Evolutionary conservation across 208 protist species (phyloP), one percentile per base, ranked within the genome.

Genomic region (Trichomonas gallinae): DNA sequence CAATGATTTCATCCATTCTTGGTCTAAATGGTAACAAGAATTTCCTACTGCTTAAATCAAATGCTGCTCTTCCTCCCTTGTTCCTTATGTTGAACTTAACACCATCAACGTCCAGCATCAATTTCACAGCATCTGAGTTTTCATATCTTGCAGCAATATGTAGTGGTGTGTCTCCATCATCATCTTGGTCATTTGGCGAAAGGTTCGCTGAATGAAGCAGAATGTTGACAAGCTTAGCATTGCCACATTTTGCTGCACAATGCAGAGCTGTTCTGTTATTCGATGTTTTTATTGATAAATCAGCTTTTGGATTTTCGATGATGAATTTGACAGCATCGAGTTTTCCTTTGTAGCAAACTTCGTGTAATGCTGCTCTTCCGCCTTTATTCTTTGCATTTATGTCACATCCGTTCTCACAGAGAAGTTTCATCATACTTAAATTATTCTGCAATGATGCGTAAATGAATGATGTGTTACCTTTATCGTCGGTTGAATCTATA

Each of bases 51-150:
- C n/a, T 9, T 38, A 93, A 51, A 51, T 93, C 87, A 38, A 93
- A 93, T 48, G 87, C 87, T 38, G 87, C 87, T 36, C 87, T 8
- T n/a, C 34, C 83, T 44, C 83, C 87, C 38, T n/a, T 38, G 36
- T 93, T 93, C 31, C 87, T 93, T 34, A 93, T 93, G 38, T 93
- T 93, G 36, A 93, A 93, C 51, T 93, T 93, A 23, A 93, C 87
- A 51, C 44, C 44, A 21, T 38, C 40, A 34, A 93, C 87, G 17
- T 93, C 34, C 21, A 93, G 46, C 6, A 93, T 36, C 15, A 42
- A 23, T 34, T 51, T 3, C 36, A 93, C 46, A 38, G 31, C 87
- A 38, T 93, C 87, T 38, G 45, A 23, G 15, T 93, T 48, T 36
- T 93, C 26, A 51, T 93, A 58, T 58, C 46, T 34, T n/a, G 45